A percentile compares a stretch with the other conserved stretches of the same genome.
Evolutionary conservation across 2,329 filamentous ascomycete genomes (phyloP).

Genomic region (Fusarium pininemorale): DNA sequence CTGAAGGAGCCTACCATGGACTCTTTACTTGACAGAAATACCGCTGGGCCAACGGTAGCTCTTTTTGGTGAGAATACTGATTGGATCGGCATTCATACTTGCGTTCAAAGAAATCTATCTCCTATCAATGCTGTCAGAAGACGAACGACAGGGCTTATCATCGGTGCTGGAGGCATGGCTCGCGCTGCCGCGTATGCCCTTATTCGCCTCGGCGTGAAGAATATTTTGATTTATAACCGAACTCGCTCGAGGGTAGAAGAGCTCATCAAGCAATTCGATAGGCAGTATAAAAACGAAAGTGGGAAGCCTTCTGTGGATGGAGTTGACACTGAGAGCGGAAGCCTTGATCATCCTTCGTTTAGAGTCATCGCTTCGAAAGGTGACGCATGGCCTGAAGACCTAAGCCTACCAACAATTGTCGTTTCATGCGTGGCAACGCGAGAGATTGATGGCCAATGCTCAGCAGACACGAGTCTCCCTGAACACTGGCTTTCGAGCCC

Average conservation of each 20-base stretch:
- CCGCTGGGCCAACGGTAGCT: neutral
- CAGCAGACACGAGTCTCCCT: neutral
- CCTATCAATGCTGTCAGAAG: conserved; percentile 6
- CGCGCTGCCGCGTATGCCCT: neutral
- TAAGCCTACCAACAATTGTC: neutral
- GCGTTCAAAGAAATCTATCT: neutral
- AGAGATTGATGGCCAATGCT: neutral
- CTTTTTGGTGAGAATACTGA: conserved; percentile 3
- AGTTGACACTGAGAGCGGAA: neutral
- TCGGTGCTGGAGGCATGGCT: conserved; percentile 7
- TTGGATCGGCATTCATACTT: conserved; percentile 2
- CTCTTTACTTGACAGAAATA: neutral
- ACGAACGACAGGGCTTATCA: neutral
- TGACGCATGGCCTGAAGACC: neutral
- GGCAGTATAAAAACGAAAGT: rapidly evolving
- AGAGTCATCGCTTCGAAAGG: neutral
- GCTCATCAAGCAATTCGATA: neutral
- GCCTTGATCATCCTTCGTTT: neutral
- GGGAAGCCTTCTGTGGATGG: rapidly evolving
- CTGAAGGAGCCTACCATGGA: neutral
- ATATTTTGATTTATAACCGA: neutral
- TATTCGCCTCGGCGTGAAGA: neutral
- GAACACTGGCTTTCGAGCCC: neutral
- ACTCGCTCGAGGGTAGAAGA: neutral
- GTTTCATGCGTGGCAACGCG: neutral